These are phyloP conservation scores for Phyllosticta paracitricarpa DNA, from an alignment of 2,329 filamentous ascomycete species.

Conservation along the genomic window DNA sequence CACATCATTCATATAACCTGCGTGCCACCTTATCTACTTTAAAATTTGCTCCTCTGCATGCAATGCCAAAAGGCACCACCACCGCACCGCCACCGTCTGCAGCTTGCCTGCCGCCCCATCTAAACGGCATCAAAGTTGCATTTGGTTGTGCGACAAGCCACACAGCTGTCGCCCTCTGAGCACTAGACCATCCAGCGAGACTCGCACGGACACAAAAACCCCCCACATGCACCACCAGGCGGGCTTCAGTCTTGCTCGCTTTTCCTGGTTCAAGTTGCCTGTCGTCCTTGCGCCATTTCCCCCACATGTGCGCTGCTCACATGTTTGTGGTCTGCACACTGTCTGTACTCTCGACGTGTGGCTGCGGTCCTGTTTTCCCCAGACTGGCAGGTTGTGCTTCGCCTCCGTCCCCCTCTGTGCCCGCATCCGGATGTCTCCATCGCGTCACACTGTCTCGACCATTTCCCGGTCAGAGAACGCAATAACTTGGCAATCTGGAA, in stretches of 20 bases:
- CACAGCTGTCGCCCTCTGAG: not conserved
- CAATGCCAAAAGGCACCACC: not conserved
- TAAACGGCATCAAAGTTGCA: not conserved
- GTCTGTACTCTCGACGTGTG: not conserved
- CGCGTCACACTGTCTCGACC: not conserved
- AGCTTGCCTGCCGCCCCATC: not conserved
- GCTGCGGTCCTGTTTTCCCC: not conserved
- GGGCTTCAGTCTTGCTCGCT: not conserved
- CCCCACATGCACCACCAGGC: not conserved
- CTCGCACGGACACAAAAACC: not conserved
- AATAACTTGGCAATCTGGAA: not conserved
- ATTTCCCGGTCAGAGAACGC: not conserved
- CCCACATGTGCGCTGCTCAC: not conserved
- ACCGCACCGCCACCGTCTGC: not conserved
- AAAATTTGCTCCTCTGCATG: not conserved
- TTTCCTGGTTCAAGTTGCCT: not conserved
- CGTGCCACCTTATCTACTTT: not conserved
- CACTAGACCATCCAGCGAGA: not conserved
- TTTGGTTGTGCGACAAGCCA: not conserved
- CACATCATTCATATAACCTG: not conserved
- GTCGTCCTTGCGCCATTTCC: not conserved
- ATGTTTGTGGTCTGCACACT: not conserved
- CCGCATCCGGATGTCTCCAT: not conserved
- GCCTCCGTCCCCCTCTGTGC: not conserved
- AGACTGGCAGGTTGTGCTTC: not conserved